Base-by-base conservation (phyloP, 495 filamentous ascomycete species). In the Penicillium nucicola region DNA sequence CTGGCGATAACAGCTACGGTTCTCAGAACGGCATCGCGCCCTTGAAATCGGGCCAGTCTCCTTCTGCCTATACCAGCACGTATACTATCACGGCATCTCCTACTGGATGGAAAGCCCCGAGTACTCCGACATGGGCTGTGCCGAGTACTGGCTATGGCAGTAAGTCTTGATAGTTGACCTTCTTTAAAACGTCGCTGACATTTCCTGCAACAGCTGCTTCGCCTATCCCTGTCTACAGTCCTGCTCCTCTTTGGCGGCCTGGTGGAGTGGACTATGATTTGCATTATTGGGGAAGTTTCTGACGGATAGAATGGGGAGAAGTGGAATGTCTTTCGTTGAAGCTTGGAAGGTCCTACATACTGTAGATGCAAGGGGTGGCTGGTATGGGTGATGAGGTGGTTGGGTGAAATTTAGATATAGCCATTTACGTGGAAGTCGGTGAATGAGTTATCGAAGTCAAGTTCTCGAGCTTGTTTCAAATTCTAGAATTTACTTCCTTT, bases 1-100 rank as follows among this genome's bases (percentile, higher is more conserved):
- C 56, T 0, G 74, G 75, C 0, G 72, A 72, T 50, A 71, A 61
- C 13, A 60, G 56, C 32, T 61, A 64, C 22, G 58, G 58, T 2
- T 9, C 38, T 0, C 52, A 58, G 11, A 31, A 64, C 20, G 64
- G 76, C 36, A 60, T 62, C 25, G 22, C 31, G 8, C 14, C 53
- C 5, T 44, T 64, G 22, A 33, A 14, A 6, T 9, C 34, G 4
- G 49, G 48, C 1, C 45, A 58, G 34, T 41, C 49, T 4, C 58
- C 64, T 6, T 45, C 45, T 14, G 14, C 60, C 1, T 66, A 63
- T 38, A 66, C 60, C 17, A 60, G 56, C 33, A 52, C 51, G 10
- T 62, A 66, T n/a, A 60, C 62, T 4, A 54, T 66, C 11, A 67
- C 64, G 7, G 61, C 56, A 31, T 56, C 64, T 5, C 64, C 64